Evolutionary conservation across 441 rosid species (phyloP).

Genomic region (Omphalea diandra): DNA sequence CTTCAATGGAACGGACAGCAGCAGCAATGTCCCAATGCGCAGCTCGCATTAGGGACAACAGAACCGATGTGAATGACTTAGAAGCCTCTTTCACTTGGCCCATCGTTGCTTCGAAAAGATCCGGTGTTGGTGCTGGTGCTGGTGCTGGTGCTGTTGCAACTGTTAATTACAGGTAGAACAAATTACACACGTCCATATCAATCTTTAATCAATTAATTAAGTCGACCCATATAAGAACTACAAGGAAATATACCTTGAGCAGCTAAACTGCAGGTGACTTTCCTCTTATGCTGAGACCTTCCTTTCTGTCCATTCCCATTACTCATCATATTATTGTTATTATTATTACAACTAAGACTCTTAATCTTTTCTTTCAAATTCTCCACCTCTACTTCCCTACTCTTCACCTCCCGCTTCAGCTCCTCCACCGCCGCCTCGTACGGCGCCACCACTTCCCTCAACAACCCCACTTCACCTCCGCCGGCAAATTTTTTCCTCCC

Average conservation of each 20-base stretch:
- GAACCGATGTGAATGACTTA: constrained; percentile 73
- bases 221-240: too few relatives aligned
- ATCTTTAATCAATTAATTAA: too few relatives aligned
- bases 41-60: constrained; percentile 78
- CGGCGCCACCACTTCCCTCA: constrained; percentile 91
- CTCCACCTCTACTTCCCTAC: constrained; percentile 65
- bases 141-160: constrained; percentile 66
- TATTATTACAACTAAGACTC: constrained; percentile 28
- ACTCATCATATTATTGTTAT: too few relatives aligned
- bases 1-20: constrained; percentile 90
- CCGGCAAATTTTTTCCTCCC: constrained; percentile 19
- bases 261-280: constrained; percentile 62
- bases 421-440: constrained; percentile 89
- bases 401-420: constrained; percentile 73
- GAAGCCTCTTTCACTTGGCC: constrained; percentile 71
- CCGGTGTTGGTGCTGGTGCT: too few relatives aligned
- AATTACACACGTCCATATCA: too few relatives aligned
- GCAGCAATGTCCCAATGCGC: constrained; percentile 96
- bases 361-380: constrained; percentile 76
- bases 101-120: constrained; percentile 73
- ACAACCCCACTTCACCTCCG: constrained; percentile 37
- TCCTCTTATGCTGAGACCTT: constrained; percentile 52
- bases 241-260: constrained; percentile 32
- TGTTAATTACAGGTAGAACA: too few relatives aligned
- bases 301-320: constrained; percentile 55